Evolutionary conservation across 2,329 filamentous ascomycete genomes (phyloP), one percentile per base, ranked within the genome.

Genomic region (Talaromyces atroroseus): DNA sequence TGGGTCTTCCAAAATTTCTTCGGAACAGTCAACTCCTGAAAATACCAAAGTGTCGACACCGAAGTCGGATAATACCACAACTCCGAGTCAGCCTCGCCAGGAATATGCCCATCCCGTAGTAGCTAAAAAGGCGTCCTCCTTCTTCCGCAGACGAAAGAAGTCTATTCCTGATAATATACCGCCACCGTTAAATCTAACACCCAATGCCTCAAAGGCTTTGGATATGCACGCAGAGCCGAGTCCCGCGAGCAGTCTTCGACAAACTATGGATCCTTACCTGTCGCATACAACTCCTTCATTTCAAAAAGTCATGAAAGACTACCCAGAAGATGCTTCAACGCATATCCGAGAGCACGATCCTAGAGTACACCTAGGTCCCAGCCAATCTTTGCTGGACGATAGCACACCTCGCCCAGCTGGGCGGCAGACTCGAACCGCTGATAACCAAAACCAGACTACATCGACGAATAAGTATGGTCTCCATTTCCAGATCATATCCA

Each of bases 131-230:
- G 95, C 92, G 1, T 92, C 90, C 0, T 92, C 90, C 0, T 97
- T 99, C 75, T 97, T 97, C 76, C 83, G 94, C 60, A 82, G 94
- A 58, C 83, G 92, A 61, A 97, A 97, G 82, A 95, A 92, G 80
- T 96, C 92, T 5, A 74, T 90, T 34, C 82, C 84, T 14, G 91
- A 95, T 60, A 69, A 71, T 46, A 80, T 83, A 21, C 80, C 80
- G 40, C 84, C 87, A 34, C 84, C 87, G 8, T 72, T 79, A 71
- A 58, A 68, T 64, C 63, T 78, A 68, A 59, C 75, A 71, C 72
- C 78, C 45, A 63, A 76, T 26, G 72, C 75, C 38, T 65, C 77
- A 36, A 71, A 70, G 45, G 65, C 58, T 23, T 45, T 63, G 54
- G 68, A 71, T 40, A 58, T 62, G 55, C 69, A 68, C 54, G 62